Conservation (phyloP, 805 yeast species). For the Monosporozyma unispora region DNA sequence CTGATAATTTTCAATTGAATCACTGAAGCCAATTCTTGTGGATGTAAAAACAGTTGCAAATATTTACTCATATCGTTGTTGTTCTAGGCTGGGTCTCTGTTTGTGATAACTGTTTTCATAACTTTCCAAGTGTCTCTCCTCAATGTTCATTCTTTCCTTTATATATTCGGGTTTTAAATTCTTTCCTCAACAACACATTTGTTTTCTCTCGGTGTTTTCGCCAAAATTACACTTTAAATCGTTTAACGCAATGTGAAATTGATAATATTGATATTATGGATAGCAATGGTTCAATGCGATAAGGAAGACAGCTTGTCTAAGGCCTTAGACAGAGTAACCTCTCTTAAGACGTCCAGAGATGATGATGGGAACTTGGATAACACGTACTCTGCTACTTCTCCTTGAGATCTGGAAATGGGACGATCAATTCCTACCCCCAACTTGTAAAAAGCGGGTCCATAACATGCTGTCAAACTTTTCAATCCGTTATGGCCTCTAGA, state of each 20-base stretch:
- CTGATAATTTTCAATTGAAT: conserved; percentile 52
- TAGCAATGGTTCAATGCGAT: neutral
- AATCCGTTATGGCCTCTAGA: conserved; percentile 84
- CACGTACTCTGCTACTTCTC: conserved; percentile 52
- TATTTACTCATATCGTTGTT: conserved; percentile 70
- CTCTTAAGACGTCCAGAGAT: conserved; percentile 32
- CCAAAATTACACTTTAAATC: neutral
- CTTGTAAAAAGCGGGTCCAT: conserved; percentile 51
- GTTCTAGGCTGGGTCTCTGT: too few species aligned
- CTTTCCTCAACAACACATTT: neutral
- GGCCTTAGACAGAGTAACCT: neutral
- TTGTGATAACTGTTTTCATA: neutral
- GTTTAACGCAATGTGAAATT: neutral
- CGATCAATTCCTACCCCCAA: conserved; percentile 73
- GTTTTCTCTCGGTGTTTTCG: conserved; percentile 1
- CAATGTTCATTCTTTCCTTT: too few species aligned
- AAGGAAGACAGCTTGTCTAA: neutral
- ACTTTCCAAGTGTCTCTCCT: too few species aligned
- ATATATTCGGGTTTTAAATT: neutral
- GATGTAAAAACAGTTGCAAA: conserved; percentile 53
- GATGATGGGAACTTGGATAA: conserved; percentile 21
- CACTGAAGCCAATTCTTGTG: conserved; percentile 61
- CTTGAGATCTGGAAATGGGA: conserved; percentile 29
- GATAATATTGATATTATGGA: neutral
- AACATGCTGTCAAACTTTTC: conserved; percentile 40